These are phyloP conservation scores for Aspergillus aculeatinus DNA, from an alignment of 2,329 filamentous ascomycete genomes.

Conservation along the genomic window DNA sequence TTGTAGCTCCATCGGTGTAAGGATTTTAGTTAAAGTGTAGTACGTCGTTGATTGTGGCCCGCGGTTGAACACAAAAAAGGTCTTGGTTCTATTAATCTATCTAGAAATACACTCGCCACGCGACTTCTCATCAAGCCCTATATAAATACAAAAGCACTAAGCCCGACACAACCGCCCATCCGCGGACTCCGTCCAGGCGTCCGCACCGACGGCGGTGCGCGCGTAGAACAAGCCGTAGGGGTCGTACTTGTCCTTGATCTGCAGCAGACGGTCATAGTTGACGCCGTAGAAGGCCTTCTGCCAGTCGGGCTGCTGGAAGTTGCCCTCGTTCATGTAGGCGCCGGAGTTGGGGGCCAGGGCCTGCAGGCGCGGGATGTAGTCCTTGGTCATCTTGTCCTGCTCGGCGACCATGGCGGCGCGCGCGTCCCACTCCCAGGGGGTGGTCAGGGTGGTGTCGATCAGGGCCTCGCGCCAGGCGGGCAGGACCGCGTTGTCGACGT, in stretches of 20 bases:
- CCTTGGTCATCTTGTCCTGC: constrained; percentile 5
- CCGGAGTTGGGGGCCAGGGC: constrained; percentile 6
- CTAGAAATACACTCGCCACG: no score
- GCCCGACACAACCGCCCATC: constrained; percentile 4
- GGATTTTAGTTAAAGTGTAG: no score
- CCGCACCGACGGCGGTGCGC: constrained; percentile 4
- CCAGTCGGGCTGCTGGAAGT: constrained; percentile 11
- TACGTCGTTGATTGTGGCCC: no score
- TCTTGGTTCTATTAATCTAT: no score
- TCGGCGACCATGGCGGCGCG: neutral
- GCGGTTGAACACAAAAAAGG: no score
- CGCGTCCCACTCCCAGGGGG: constrained; percentile 5
- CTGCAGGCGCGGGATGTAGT: neutral
- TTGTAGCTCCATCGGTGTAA: no score
- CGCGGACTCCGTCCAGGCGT: constrained; percentile 3
- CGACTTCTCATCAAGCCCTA: no score
- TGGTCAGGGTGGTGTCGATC: constrained; percentile 2
- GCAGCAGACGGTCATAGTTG: constrained; percentile 4
- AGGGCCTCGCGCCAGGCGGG: constrained; percentile 7
- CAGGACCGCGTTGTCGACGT: constrained; percentile 4
- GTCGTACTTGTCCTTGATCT: constrained; percentile 12
- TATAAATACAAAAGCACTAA: neutral
- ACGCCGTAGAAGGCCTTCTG: constrained; percentile 9
- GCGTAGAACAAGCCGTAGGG: constrained; percentile 12
- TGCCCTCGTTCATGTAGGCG: constrained; percentile 13